Percentiles rank a stretch among this genome's conserved stretches.
phyloP scores from a whole-genome alignment of 805 yeast species.

The Candida germanica region DNA sequence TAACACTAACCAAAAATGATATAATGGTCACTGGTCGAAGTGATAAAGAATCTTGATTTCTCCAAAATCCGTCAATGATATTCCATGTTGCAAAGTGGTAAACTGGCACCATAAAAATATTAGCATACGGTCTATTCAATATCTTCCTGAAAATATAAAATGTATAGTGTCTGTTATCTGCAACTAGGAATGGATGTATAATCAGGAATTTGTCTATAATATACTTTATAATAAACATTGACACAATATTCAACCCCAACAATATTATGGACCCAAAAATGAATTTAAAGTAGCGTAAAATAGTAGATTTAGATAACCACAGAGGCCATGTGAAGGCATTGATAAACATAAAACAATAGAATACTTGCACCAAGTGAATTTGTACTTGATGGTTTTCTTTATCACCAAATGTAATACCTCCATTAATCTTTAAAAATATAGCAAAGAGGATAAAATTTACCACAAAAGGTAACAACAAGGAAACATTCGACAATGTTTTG shows the following conservation, averaged over 20 bases:
- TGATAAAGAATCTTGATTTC: slow-evolving; percentile 8
- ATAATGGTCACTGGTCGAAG: slow-evolving; percentile 40
- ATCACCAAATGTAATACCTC: slow-evolving; percentile 90
- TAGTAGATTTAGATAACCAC: slow-evolving; percentile 54
- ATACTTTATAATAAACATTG: slow-evolving; percentile 32
- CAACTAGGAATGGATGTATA: slow-evolving; percentile 85
- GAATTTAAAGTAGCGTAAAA: slow-evolving; percentile 12
- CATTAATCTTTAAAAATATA: slow-evolving; percentile 60
- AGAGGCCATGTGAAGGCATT: slow-evolving; percentile 68
- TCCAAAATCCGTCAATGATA: slow-evolving; percentile 16
- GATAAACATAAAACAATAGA: slow-evolving; percentile 70
- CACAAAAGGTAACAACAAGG: slow-evolving; percentile 45
- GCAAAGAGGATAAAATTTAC: slow-evolving; percentile 53
- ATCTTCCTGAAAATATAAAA: slow-evolving; percentile 78
- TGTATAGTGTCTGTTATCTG: slow-evolving; percentile 92
- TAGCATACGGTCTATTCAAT: slow-evolving; percentile 47
- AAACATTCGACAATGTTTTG: slow-evolving; percentile 22
- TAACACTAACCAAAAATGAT: slow-evolving; percentile 50
- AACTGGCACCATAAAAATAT: slow-evolving; percentile 54
- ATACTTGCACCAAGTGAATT: slow-evolving; percentile 74
- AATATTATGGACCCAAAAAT: slow-evolving; percentile 4
- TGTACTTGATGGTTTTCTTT: slow-evolving; percentile 76
- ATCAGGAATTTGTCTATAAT: slow-evolving; percentile 61
- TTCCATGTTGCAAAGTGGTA: slow-evolving; percentile 62
- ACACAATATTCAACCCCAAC: slow-evolving; percentile 14